Evolutionary conservation across 345 rosid genomes (phyloP), one percentile per base, ranked within the genome.

Genomic region (Citrus inodora): DNA sequence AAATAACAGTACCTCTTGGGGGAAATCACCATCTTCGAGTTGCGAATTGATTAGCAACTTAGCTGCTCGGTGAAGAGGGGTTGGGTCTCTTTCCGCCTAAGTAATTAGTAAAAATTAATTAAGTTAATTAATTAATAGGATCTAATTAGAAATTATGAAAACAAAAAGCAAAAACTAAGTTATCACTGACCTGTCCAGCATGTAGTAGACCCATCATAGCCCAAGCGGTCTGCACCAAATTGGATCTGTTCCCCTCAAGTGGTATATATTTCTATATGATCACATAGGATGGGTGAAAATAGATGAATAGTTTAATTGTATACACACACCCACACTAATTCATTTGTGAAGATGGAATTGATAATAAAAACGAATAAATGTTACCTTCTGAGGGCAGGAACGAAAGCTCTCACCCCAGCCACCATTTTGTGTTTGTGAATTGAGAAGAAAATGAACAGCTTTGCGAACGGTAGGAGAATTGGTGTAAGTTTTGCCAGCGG

Each of bases 381-480:
- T 42, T 80, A 87, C 91, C 87, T 87, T 85, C 17, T 83, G 62
- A 14, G 90, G 89, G 62, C 90, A 87, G 14, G 92, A 87, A 6
- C 76, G 82, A 73, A 78, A 87, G 71, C 90, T 90, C 81, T 90
- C 93, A 38, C 92, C 92, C 93, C 92, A 90, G 5, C 92, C 90
- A 1, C 93, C 93, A 35, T 86, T 67, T 0, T 76, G 68, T 68
- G 55, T 46, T 65, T 90, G 90, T 11, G 76, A 79, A 35, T 28
- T 62, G 17, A 88, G 86, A 7, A 90, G 88, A 78, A 90, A 90
- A 17, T 81, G 78, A 14, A 85, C 87, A 4, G 80, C 92, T 76
- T 62, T 86, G 7, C 84, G 86, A 64, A 90, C 21, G 1, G 85
- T 77, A 4, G 73, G 67, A 40, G 86, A 79, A 37, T 86, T 80